Conservation (phyloP, 768 basidiomycete species). For the Tulasnella sp. region DNA sequence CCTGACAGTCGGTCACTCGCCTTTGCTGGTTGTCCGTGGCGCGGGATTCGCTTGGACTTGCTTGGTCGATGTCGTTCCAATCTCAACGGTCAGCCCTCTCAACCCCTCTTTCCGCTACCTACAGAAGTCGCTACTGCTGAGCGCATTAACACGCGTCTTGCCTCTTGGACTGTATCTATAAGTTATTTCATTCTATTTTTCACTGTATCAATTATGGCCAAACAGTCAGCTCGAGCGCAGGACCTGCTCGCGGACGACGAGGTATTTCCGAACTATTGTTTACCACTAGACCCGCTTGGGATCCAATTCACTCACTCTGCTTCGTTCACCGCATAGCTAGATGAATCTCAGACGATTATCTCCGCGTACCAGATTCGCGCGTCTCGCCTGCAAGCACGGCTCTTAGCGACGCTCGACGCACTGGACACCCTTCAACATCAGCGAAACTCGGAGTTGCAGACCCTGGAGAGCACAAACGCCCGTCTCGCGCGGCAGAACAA, state of each 20-base stretch:
- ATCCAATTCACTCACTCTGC: neutral
- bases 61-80: neutral
- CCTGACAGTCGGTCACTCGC: too few species aligned
- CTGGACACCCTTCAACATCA: neutral
- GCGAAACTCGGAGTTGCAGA: neutral
- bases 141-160: neutral
- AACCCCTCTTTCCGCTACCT: neutral
- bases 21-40: neutral
- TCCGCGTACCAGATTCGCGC: neutral
- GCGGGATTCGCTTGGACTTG: neutral
- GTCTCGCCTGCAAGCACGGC: neutral
- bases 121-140: neutral
- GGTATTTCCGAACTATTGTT: neutral
- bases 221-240: neutral
- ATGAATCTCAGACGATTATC: neutral
- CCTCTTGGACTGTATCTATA: neutral
- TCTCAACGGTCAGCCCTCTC: neutral
- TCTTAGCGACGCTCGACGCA: slow-evolving; percentile 8
- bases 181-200: neutral
- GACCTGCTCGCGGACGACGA: neutral
- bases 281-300: neutral
- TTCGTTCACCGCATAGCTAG: neutral
- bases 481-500: neutral
- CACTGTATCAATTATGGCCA: neutral
- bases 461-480: neutral